Conservation (phyloP, 2,329 filamentous ascomycete genomes). For the Periconia sp. region DNA sequence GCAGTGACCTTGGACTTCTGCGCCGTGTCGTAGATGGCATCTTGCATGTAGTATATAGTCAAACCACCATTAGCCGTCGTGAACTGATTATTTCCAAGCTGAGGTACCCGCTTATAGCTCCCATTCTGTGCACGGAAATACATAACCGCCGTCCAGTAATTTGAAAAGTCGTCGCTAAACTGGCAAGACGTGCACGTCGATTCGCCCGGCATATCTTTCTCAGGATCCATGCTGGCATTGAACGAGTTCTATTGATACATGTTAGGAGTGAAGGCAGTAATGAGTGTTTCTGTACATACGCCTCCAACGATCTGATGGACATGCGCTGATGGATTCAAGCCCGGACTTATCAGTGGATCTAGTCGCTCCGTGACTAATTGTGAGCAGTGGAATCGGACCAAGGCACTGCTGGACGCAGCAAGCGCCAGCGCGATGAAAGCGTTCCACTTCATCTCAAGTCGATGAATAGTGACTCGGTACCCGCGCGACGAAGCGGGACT, state of each 20-base stretch:
- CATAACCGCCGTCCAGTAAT: conserved; percentile 24
- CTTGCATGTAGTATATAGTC: conserved; percentile 26
- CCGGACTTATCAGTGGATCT: conserved; percentile 26
- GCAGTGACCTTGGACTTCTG: conserved; percentile 24
- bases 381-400: conserved; percentile 31
- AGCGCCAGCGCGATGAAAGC: conserved; percentile 18
- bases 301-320: conserved; percentile 32
- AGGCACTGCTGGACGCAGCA: conserved; percentile 19
- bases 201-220: conserved; percentile 24
- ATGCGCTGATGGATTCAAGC: conserved; percentile 24
- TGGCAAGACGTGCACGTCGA: conserved; percentile 23
- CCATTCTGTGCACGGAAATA: conserved; percentile 22
- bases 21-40: conserved; percentile 19
- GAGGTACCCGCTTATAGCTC: conserved; percentile 19
- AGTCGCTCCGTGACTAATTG: conserved; percentile 28
- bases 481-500: too few species aligned
- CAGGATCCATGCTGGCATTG: conserved; percentile 24
- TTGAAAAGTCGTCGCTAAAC: conserved; percentile 23
- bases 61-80: conserved; percentile 19
- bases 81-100: conserved; percentile 27
- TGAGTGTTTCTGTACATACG: conserved; percentile 9
- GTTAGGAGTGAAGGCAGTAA: not conserved
- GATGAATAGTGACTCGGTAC: conserved; percentile 4
- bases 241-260: conserved; percentile 23
- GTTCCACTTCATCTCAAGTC: conserved; percentile 21